A percentile compares a stretch with the other conserved stretches of the same genome.
Evolutionary conservation across 2,329 filamentous ascomycete genomes (phyloP).

Genomic region (Monosporascus sp.): DNA sequence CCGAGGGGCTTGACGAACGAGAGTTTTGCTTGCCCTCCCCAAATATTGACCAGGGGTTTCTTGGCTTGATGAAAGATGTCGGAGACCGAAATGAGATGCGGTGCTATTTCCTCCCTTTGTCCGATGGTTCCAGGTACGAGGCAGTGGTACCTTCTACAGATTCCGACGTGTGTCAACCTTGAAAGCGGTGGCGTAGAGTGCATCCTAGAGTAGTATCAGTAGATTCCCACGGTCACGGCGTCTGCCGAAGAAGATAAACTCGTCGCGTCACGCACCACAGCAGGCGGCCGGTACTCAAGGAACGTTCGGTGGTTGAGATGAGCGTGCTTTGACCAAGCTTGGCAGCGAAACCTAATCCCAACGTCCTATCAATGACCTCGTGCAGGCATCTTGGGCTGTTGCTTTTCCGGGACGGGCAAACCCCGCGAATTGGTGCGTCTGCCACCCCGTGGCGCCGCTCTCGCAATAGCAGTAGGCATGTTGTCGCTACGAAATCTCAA

Average conservation of each 20-base stretch:
- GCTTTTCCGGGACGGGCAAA: slow-evolving; percentile 15
- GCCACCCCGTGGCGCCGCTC: slow-evolving; percentile 18
- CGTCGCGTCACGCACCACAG: slow-evolving; percentile 11
- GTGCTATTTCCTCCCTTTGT: not conserved
- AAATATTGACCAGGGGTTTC: not conserved
- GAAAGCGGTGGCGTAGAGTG: slow-evolving; percentile 1
- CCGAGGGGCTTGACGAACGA: not conserved
- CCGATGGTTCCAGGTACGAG: not conserved
- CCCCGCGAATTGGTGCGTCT: slow-evolving; percentile 19
- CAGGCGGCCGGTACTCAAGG: slow-evolving; percentile 4
- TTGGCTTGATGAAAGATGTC: not conserved
- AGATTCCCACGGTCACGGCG: slow-evolving; percentile 1
- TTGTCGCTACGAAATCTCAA: slow-evolving; percentile 7
- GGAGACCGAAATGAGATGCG: not conserved
- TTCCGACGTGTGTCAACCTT: not conserved
- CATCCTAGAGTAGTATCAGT: slow-evolving; percentile 3
- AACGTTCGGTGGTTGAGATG: slow-evolving; percentile 7
- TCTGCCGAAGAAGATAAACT: slow-evolving; percentile 6
- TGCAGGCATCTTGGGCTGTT: slow-evolving; percentile 13
- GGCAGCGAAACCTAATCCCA: slow-evolving; percentile 6
- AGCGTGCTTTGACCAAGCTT: slow-evolving; percentile 6
- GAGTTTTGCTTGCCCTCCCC: not conserved
- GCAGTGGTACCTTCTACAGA: not conserved
- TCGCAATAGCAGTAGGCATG: slow-evolving; percentile 19
- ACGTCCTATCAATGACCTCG: slow-evolving; percentile 6